Evolutionary conservation across 2,329 filamentous ascomycete species (phyloP), one percentile per base, ranked within the genome.

Genomic region (Stachybotrys elegans): DNA sequence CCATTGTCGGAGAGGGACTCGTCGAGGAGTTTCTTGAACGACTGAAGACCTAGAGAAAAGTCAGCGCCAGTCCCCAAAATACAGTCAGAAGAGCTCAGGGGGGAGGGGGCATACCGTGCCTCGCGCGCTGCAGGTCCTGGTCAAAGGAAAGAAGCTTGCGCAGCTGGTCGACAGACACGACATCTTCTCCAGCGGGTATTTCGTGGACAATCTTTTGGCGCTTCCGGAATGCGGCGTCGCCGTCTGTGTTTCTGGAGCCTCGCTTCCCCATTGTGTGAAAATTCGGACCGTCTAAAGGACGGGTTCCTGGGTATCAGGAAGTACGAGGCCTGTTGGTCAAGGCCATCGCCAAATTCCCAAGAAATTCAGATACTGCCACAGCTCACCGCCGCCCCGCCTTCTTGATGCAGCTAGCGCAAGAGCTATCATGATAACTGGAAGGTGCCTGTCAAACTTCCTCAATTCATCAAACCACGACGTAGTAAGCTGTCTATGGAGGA

Each of bases 1-100:
- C 60, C 63, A 45, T 73, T 66, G 50, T 75, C 67, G 49, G 72
- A 68, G 45, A 76, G 64, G 50, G 88, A 76, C 31, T 76, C 69
- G 56, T 91, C 86, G 48, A 91, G 79, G 36, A 91, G 80, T 7
- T 71, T 65, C 59, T 88, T 88, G 68, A 88, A 79, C 0, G 81
- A 81, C 54, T 82, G 78, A 11, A 88, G 73, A 17, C 80, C 82
- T 85, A 40, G 3, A 29, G 0, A 14, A 17, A 34, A 47, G 11
- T 47, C 45, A 44, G 41, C 6, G n/a, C 12, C 11, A 5, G 13
- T n/a, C 3, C 22, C 20, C 17, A 32, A 36, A 41, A 35, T 25
- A 44, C 40, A n/a, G n/a, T n/a, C n/a, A n/a, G n/a, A n/a, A 39
- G 25, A 44, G 9, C 41, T 34, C 20, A 2, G 19, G 20, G n/a